Percentiles rank a stretch among this genome's conserved stretches.
These are phyloP conservation scores for Zea luxurians DNA, from an alignment of 176 grass and related monocot species.

Conservation along the genomic window DNA sequence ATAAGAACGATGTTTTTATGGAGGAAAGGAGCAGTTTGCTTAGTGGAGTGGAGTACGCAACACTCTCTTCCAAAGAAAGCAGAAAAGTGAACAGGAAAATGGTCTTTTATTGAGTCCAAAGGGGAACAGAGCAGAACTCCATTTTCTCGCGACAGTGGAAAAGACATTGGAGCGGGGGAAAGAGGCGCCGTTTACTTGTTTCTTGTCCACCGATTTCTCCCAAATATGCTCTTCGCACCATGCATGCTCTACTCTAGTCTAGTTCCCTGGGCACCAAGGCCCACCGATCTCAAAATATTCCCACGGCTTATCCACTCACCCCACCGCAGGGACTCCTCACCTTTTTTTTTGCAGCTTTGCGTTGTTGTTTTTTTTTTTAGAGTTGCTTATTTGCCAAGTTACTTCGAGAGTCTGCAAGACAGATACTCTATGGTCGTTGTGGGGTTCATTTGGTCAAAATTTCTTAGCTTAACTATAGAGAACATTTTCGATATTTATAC, in stretches of 20 bases:
- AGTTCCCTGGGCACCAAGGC: slow-evolving; percentile 4
- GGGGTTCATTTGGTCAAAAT: too few species aligned
- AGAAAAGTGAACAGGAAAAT: neutral
- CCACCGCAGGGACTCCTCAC: neutral
- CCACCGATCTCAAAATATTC: slow-evolving; percentile 24
- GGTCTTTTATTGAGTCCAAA: neutral
- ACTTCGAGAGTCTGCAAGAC: slow-evolving; percentile 20
- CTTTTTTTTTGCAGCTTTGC: slow-evolving; percentile 11
- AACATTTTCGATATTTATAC: too few species aligned
- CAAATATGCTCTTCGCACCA: neutral
- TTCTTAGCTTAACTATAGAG: too few species aligned
- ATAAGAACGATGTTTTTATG: too few species aligned
- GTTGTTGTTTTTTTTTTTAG: neutral
- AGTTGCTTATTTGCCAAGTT: slow-evolving; percentile 12
- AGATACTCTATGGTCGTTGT: neutral
- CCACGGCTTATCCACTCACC: neutral
- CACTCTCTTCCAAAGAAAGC: neutral
- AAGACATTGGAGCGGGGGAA: neutral
- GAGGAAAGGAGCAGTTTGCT: too few species aligned
- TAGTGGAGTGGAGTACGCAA: neutral
- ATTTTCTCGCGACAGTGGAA: neutral
- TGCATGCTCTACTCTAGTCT: neutral
- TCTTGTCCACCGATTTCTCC: slow-evolving; percentile 6
- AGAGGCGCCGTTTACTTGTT: slow-evolving; percentile 24
- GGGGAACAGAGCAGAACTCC: neutral